These are phyloP conservation scores for Paspalum vaginatum DNA, from an alignment of 176 grass and related monocot genomes.

Conservation along the genomic window DNA sequence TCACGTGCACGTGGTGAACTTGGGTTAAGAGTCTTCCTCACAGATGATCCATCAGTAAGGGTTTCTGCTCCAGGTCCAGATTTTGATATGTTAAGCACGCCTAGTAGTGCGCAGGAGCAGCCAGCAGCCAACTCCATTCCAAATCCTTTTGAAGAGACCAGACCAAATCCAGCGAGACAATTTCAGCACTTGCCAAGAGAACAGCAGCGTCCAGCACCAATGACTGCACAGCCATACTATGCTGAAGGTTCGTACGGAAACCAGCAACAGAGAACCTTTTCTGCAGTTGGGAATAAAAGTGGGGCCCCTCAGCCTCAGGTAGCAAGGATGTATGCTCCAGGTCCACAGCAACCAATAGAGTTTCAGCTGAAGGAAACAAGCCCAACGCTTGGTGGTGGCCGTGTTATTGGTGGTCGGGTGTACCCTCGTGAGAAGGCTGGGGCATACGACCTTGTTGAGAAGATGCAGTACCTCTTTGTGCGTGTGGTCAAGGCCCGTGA, in stretches of 20 bases:
- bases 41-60: constrained; percentile 69
- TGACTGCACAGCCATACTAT: constrained; percentile 38
- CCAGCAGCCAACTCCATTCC: constrained; percentile 34
- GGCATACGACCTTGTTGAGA: constrained; percentile 91
- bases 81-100: constrained; percentile 51
- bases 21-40: constrained; percentile 86
- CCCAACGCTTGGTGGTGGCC: constrained; percentile 82
- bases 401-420: constrained; percentile 74
- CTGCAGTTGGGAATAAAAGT: constrained; percentile 27
- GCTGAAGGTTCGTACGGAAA: constrained; percentile 36
- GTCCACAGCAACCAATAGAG: constrained; percentile 72
- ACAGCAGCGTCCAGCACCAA: constrained; percentile 46
- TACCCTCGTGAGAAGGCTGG: constrained; percentile 69
- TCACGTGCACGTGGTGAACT: constrained; percentile 81
- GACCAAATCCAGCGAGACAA: constrained; percentile 45
- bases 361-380: constrained; percentile 88
- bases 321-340: constrained; percentile 65
- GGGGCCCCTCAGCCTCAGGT: constrained; percentile 44
- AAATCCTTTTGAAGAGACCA: constrained; percentile 56
- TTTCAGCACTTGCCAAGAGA: constrained; percentile 74
- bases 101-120: constrained; percentile 57
- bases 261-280: constrained; percentile 51
- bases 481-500: constrained; percentile 90
- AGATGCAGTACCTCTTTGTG: constrained; percentile 92
- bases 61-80: constrained; percentile 53